Evolutionary conservation across 148 eudicot genomes (phyloP), one percentile per base, ranked within the genome.

Genomic region (Rhododendron griersonianum): DNA sequence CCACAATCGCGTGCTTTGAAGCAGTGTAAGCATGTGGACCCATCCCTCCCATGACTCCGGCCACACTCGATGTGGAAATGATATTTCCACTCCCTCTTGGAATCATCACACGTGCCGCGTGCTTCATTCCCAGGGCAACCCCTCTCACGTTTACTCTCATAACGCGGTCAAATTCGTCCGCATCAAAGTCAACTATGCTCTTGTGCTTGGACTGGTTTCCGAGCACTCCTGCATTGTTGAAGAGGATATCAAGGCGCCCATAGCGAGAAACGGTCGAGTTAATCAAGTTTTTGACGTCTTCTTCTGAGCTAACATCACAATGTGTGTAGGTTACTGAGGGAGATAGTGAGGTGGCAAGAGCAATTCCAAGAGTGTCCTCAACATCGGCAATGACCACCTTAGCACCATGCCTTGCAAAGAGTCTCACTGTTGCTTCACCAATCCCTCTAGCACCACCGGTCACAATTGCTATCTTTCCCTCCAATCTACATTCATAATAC

Each of bases 381-480:
- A 94, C 80, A 81, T 95, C 98, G 11, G 95, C 98, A 7, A 94
- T 93, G 0, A 95, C 87, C 0, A 95, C 95, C 39, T 87, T 89
- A 10, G 96, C 95, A 25, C 98, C 98, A 28, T 95, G 93, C 19
- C 45, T 84, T 3, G 88, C 92, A 75, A 95, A 95, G 30, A 94
- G 89, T 78, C 87, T 89, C 5, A 86, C 93, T 3, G 92, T 91
- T 30, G 92, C 92, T 82, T 92, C 96, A 8, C 98, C 96, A 41
- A 95, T 95, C 5, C 98, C 98, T 82, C 91, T 84, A 14, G 98
- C 98, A 3, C 96, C 98, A 35, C 98, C 98, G 2, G 98, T 95
- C 3, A 95, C 84, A 8, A 95, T 91, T 13, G 93, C 98, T 28
- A 95, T 89, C 87, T 95, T 95, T 18, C 98, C 98, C 85, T 93